Evolutionary conservation across 768 basidiomycete genomes (phyloP).

Genomic region (Roridomyces roridus): DNA sequence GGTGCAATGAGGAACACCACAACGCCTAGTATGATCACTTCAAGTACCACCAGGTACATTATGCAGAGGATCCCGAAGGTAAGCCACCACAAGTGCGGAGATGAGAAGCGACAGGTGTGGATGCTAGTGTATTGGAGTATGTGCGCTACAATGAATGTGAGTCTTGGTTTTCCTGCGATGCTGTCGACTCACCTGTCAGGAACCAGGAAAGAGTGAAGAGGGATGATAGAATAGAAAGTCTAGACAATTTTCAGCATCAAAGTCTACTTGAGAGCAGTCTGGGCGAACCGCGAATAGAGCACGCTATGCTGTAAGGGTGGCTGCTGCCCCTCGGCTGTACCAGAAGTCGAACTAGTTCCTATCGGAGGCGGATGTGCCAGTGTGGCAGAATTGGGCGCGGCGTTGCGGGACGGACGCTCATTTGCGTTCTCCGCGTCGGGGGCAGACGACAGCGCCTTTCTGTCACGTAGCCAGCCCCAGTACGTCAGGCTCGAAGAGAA

Average conservation of each 20-base stretch:
- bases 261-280: conserved; percentile 33
- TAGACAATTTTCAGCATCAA: conserved; percentile 18
- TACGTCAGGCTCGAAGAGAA: conserved; percentile 50
- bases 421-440: conserved; percentile 12
- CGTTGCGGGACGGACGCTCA: background rate
- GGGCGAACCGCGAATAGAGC: conserved; percentile 47
- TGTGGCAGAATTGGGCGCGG: background rate
- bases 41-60: conserved; percentile 68
- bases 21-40: conserved; percentile 77
- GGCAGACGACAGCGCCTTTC: conserved; percentile 27
- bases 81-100: conserved; percentile 90
- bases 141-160: conserved; percentile 50
- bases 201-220: conserved; percentile 84
- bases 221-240: conserved; percentile 53
- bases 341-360: background rate
- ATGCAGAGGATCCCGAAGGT: conserved; percentile 81
- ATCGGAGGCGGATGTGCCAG: background rate
- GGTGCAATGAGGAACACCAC: conserved; percentile 82
- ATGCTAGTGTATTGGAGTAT: conserved; percentile 81
- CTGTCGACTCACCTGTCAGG: conserved; percentile 45
- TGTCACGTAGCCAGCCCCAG: conserved; percentile 54
- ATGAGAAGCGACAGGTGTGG: conserved; percentile 70
- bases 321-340: conserved; percentile 11
- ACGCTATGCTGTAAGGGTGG: conserved; percentile 32
- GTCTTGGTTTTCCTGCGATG: background rate